Percentiles rank a stretch among this genome's conserved stretches.
Conservation (phyloP, 257 asterid genomes). For the Solanum appendiculatum region DNA sequence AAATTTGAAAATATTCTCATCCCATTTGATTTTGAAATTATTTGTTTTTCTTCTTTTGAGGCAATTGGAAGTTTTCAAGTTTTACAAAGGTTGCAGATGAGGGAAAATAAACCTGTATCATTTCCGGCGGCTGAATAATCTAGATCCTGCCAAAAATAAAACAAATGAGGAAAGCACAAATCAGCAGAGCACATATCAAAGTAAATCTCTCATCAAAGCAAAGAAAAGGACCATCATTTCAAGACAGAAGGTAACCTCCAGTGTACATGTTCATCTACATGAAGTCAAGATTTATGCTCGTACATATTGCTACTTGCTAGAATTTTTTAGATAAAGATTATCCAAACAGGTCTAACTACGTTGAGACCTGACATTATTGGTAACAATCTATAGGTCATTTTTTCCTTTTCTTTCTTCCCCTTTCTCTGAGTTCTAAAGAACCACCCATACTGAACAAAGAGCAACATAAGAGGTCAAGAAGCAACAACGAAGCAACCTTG, state of each 20-base stretch:
- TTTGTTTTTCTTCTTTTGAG: not conserved
- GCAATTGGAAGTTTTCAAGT: not conserved
- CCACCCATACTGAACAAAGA: not conserved
- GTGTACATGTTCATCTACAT: not conserved
- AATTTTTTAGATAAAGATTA: not conserved
- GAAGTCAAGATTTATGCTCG: not conserved
- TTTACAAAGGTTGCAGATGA: not conserved
- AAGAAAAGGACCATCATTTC: not conserved
- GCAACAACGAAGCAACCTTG: not conserved
- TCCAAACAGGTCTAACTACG: not conserved
- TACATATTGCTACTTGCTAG: not conserved
- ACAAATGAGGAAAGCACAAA: not conserved
- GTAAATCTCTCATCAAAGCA: not conserved
- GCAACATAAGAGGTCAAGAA: not conserved
- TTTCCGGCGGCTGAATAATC: constrained; percentile 34
- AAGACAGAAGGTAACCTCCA: not conserved
- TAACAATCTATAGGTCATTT: not conserved
- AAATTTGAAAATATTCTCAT: not conserved
- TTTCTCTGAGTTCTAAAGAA: not conserved
- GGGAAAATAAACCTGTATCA: constrained; percentile 58
- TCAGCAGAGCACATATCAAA: not conserved
- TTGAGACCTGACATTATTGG: not conserved
- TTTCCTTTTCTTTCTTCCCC: not conserved
- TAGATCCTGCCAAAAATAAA: constrained; percentile 40
- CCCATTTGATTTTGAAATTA: not conserved